Conservation (phyloP, 2,329 filamentous ascomycete genomes). For the Aspergillus sp. region DNA sequence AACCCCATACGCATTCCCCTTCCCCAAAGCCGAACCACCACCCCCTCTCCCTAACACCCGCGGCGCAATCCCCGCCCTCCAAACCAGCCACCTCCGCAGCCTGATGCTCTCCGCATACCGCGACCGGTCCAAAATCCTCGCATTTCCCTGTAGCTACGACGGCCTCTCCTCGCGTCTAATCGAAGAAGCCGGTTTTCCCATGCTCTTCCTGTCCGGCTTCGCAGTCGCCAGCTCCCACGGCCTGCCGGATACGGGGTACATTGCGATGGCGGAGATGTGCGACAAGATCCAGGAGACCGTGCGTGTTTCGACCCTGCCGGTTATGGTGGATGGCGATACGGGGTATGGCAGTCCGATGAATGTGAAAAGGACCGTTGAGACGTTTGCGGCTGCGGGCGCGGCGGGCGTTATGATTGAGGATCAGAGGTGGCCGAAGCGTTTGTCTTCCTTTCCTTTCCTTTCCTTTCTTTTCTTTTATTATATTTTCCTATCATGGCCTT, state of each 20-base stretch:
- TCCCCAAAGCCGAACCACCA: background rate
- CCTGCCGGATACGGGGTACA: constrained; percentile 52
- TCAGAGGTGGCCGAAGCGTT: constrained; percentile 52
- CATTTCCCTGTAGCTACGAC: constrained; percentile 47
- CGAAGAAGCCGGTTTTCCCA: constrained; percentile 49
- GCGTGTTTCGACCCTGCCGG: constrained; percentile 39
- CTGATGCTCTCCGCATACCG: constrained; percentile 37
- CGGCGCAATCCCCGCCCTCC: constrained; percentile 38
- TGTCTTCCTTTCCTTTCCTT: constrained; percentile 9
- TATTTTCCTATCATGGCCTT: no score
- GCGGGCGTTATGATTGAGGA: constrained; percentile 48
- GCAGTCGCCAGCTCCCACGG: constrained; percentile 43
- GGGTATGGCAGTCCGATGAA: constrained; percentile 52
- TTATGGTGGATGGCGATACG: constrained; percentile 51
- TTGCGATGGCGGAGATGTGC: constrained; percentile 49
- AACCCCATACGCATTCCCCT: background rate
- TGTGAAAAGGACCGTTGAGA: constrained; percentile 47
- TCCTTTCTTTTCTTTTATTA: constrained; percentile 24
- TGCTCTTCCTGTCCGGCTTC: constrained; percentile 48
- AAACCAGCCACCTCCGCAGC: constrained; percentile 35
- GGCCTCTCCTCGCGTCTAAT: constrained; percentile 45
- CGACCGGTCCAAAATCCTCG: constrained; percentile 47
- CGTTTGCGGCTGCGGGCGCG: constrained; percentile 43
- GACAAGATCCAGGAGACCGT: constrained; percentile 46
- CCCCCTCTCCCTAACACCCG: constrained; percentile 30